phyloP scores from a whole-genome alignment of 805 yeast genomes.

The Saccharomycopsis sp. region DNA sequence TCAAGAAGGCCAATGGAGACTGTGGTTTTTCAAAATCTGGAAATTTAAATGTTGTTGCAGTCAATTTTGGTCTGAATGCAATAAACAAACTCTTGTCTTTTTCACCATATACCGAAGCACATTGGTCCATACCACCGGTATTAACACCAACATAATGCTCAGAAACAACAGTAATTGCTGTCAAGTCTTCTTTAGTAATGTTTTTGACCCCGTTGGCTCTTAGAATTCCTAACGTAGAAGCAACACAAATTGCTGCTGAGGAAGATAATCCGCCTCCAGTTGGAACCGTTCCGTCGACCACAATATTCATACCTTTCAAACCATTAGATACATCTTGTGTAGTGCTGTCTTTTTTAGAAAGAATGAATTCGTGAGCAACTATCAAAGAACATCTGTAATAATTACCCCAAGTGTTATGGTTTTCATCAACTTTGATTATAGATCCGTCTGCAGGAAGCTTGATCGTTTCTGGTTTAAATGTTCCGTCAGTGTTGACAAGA shows the following conservation, averaged over 20 bases:
- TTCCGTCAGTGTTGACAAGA: slow-evolving; percentile 31
- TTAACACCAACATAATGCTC: slow-evolving; percentile 71
- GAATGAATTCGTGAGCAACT: slow-evolving; percentile 48
- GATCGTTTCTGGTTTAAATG: slow-evolving; percentile 33
- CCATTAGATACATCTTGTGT: slow-evolving; percentile 28
- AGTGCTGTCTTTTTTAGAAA: slow-evolving; percentile 23
- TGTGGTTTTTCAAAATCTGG: slow-evolving; percentile 37
- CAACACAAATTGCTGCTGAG: slow-evolving; percentile 66
- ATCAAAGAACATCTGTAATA: slow-evolving; percentile 60
- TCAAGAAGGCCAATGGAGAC: slow-evolving; percentile 42
- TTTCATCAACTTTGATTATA: slow-evolving; percentile 41
- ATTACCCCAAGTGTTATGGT: slow-evolving; percentile 54
- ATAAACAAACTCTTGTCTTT: slow-evolving; percentile 50
- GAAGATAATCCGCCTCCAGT: slow-evolving; percentile 68
- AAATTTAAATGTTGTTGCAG: slow-evolving; percentile 47
- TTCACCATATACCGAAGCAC: slow-evolving; percentile 63
- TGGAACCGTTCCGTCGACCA: slow-evolving; percentile 61
- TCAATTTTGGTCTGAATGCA: slow-evolving; percentile 52
- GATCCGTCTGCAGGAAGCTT: slow-evolving; percentile 37
- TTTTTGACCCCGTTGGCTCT: slow-evolving; percentile 41
- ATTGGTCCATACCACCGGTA: slow-evolving; percentile 78
- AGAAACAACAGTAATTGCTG: slow-evolving; percentile 53
- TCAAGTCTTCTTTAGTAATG: slow-evolving; percentile 46
- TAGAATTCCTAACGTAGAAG: slow-evolving; percentile 52
- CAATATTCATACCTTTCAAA: slow-evolving; percentile 44